Conservation (phyloP, 192 early-diverging fungal species). For the Glomus cerebriforme region DNA sequence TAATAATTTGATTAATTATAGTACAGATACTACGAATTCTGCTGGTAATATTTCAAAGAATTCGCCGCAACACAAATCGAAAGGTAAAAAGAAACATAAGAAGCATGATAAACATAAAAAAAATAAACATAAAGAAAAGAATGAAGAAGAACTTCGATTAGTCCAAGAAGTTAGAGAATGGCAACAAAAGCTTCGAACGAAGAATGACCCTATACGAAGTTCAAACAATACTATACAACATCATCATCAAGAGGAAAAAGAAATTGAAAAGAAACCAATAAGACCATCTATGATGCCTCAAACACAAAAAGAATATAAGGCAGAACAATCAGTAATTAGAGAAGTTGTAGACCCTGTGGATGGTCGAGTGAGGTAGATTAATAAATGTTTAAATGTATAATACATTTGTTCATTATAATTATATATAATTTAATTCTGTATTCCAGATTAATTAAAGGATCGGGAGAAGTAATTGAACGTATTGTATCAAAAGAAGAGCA, state of each 20-base stretch:
- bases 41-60: not conserved
- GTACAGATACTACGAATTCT: not conserved
- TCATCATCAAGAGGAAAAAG: constrained; percentile 4
- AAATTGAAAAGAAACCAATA: constrained; percentile 18
- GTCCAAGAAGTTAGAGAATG: not conserved
- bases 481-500: constrained; percentile 55
- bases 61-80: not conserved
- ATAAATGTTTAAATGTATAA: not conserved
- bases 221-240: not conserved
- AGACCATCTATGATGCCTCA: constrained; percentile 41
- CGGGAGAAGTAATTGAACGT: constrained; percentile 53
- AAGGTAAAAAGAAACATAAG: not conserved
- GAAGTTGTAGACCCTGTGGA: constrained; percentile 52
- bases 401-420: not conserved
- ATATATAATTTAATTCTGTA: not conserved
- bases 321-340: constrained; percentile 42
- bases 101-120: not conserved
- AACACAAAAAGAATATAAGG: constrained; percentile 47
- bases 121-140: not conserved
- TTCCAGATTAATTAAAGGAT: constrained; percentile 50
- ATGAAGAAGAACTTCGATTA: not conserved
- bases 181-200: not conserved
- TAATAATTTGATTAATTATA: not conserved
- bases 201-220: not conserved
- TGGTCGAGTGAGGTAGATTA: constrained; percentile 50